Base-by-base conservation (phyloP, 2,329 filamentous ascomycete species). In the Fulvia fulva region DNA sequence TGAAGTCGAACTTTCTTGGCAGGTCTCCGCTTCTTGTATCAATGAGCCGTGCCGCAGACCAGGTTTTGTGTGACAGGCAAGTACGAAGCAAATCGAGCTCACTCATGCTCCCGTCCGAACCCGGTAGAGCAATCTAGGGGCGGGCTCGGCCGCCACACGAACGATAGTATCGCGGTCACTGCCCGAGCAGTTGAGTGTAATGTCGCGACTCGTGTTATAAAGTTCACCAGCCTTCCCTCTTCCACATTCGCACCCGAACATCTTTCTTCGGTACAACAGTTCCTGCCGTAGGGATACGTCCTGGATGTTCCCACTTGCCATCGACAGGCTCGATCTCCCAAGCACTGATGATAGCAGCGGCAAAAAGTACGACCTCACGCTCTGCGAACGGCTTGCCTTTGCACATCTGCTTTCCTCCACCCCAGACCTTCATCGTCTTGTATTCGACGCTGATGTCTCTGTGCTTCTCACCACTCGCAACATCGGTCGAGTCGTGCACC, bases 381-480 rank as follows among this genome's bases (percentile, higher is more conserved):
- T 50, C 47, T 19, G 47, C 47, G 22, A 50, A 50, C 11, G 47
- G 19, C 26, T 32, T 50, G 23, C 47, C 47, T 32, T 50, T 50
- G 26, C 47, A 50, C 26, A 50, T 30, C n/a, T 50, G 47, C 26
- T 50, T 50, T 3, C 47, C 47, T 28, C 47, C 47, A 1, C 47
- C 47, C 47, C 47, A 50, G n/a, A 50, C 47, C 26, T 50, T 50
- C 47, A 50, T 50, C n/a, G 47, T 50, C 47, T 50, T 50, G 47
- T 50, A 50, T 7, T 50, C 47, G 11, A 50, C 47, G 26, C 16
- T 26, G 12, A 50, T 12, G 7, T 32, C n/a, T 3, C 21, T 21
- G 11, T 50, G 37, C 37, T 41, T 41, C 16, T 19, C 37, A 41
- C 2, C 30, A 8, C 16, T 34, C 16, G 9, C 30, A 8, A 14